phyloP scores from a whole-genome alignment of 1,284 basidiomycete genomes.

The Rhodotorula glutinis region DNA sequence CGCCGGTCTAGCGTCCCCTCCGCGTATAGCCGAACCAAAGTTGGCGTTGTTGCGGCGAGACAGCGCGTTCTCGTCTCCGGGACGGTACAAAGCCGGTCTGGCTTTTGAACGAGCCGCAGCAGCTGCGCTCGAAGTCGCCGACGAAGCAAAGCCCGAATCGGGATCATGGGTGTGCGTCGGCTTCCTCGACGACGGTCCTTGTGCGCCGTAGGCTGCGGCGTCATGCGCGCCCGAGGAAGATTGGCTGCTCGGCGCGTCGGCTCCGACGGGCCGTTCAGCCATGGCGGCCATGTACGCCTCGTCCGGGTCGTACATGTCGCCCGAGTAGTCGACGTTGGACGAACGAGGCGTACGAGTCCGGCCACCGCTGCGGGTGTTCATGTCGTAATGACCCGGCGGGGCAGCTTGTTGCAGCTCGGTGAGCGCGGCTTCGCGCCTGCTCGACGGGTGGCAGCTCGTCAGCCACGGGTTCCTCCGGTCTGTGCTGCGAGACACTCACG shows the following conservation, averaged over 20 bases:
- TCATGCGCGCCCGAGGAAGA: too few species aligned
- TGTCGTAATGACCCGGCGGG: neutral
- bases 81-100: neutral
- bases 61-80: neutral
- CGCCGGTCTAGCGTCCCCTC: neutral
- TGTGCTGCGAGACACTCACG: neutral
- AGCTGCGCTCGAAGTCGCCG: neutral
- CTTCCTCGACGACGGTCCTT: neutral
- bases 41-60: neutral
- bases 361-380: neutral
- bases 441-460: neutral
- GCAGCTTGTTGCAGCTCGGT: neutral
- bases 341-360: neutral
- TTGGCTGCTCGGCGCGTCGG: too few species aligned
- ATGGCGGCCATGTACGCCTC: neutral
- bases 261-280: too few species aligned
- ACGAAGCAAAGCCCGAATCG: neutral
- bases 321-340: neutral
- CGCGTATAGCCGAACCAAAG: neutral
- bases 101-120: neutral
- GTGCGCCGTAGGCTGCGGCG: neutral
- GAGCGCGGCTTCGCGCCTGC: conserved; percentile 1
- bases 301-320: neutral
- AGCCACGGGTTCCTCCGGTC: too few species aligned
- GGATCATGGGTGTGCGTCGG: neutral